Percentiles rank a stretch among this genome's conserved stretches.
Conservation (phyloP, 2,329 filamentous ascomycete genomes). For the Fusarium falciforme region DNA sequence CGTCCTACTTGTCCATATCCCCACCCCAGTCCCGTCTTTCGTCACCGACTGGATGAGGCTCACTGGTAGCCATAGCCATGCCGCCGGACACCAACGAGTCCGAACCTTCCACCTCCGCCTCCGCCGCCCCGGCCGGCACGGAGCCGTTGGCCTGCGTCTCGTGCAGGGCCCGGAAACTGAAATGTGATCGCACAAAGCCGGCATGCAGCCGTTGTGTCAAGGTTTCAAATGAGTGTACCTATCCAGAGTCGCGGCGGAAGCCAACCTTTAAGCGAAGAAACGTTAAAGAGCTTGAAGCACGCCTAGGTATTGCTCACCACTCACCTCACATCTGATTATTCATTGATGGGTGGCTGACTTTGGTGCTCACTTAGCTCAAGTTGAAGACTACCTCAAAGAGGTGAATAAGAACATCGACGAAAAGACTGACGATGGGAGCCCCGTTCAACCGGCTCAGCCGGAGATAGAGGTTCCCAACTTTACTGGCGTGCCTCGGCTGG, state of each 20-base stretch:
- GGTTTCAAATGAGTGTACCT: slow-evolving; percentile 81
- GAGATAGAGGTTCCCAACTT: slow-evolving; percentile 20
- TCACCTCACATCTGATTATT: not conserved
- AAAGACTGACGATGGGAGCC: slow-evolving; percentile 42
- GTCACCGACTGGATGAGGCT: slow-evolving; percentile 30
- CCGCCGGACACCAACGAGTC: slow-evolving; percentile 38
- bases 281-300: slow-evolving; percentile 89
- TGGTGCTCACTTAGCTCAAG: slow-evolving; percentile 72
- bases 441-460: slow-evolving; percentile 27
- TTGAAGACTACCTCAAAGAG: slow-evolving; percentile 81
- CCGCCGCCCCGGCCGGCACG: slow-evolving; percentile 30
- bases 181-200: slow-evolving; percentile 85
- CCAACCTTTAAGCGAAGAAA: slow-evolving; percentile 89
- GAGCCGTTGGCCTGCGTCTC: slow-evolving; percentile 81
- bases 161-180: slow-evolving; percentile 86
- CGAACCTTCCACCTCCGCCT: slow-evolving; percentile 28
- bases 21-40: not conserved
- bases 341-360: slow-evolving; percentile 16
- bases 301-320: slow-evolving; percentile 72
- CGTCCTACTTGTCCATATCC: not conserved
- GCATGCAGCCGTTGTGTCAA: slow-evolving; percentile 83
- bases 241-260: slow-evolving; percentile 90
- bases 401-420: slow-evolving; percentile 58
- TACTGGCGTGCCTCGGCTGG: slow-evolving; percentile 7
- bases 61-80: slow-evolving; percentile 22